Conservation (phyloP, 768 basidiomycete genomes). For the Basidioascus undulatus region DNA sequence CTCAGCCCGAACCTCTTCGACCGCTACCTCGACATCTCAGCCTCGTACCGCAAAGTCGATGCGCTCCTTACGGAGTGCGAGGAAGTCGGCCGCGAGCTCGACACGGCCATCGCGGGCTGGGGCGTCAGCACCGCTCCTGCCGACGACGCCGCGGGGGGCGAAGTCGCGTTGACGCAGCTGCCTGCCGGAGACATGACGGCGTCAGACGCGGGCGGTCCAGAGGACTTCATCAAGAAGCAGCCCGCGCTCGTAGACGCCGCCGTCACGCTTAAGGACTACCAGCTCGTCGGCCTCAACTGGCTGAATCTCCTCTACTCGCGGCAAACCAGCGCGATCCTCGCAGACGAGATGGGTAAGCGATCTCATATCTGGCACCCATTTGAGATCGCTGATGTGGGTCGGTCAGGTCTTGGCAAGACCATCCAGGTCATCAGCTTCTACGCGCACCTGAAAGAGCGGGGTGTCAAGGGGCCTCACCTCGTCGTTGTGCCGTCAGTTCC, state of each 20-base stretch:
- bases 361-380: conserved; percentile 1
- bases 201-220: no score
- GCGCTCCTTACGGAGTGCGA: conserved; percentile 72
- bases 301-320: conserved; percentile 60
- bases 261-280: conserved; percentile 76
- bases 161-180: conserved; percentile 22
- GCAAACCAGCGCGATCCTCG: conserved; percentile 74
- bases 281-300: conserved; percentile 95
- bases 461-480: conserved; percentile 62
- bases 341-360: conserved; percentile 86
- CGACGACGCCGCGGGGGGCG: conserved; percentile 15
- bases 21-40: no score
- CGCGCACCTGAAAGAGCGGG: conserved; percentile 58
- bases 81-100: conserved; percentile 49
- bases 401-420: conserved; percentile 85
- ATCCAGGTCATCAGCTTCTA: conserved; percentile 97
- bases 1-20: no score
- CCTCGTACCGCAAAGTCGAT: conserved; percentile 69
- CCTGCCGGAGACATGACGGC: conserved; percentile 9
- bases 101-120: conserved; percentile 59
- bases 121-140: no score
- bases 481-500: conserved; percentile 73
- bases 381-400: not conserved
- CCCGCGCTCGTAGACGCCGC: conserved; percentile 38
- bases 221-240: conserved; percentile 44